These are phyloP conservation scores for Thraustochytrium striatum DNA, from an alignment of 352 stramenopile genomes.

Conservation along the genomic window DNA sequence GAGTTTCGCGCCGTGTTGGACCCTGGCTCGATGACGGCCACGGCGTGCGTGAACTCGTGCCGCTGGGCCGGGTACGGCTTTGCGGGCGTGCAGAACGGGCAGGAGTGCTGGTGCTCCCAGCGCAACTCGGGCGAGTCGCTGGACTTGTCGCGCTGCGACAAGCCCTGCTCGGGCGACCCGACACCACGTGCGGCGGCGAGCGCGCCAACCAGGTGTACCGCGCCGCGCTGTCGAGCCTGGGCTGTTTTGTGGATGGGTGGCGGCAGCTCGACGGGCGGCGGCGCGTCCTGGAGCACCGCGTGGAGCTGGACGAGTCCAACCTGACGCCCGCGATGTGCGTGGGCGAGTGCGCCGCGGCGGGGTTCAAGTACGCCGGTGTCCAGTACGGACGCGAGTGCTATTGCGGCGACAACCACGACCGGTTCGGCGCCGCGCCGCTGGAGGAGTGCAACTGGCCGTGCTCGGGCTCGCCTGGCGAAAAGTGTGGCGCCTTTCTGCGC, in stretches of 20 bases:
- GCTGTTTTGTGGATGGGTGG: neutral
- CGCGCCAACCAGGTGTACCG: neutral
- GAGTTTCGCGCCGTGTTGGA: neutral
- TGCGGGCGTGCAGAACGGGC: neutral
- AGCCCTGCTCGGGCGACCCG: neutral
- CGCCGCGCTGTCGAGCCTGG: neutral
- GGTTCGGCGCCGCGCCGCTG: neutral
- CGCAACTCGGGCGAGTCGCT: neutral
- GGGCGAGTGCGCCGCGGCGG: neutral
- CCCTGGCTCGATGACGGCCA: neutral
- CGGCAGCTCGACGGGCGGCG: neutral
- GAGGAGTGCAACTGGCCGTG: neutral
- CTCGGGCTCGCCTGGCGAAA: neutral
- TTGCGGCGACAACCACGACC: neutral
- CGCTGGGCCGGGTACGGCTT: neutral
- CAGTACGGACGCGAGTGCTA: neutral
- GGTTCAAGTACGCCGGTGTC: neutral
- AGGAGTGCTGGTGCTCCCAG: neutral
- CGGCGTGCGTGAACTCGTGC: neutral
- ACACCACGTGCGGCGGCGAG: neutral
- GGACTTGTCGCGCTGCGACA: neutral
- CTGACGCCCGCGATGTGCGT: neutral
- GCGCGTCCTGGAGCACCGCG: neutral
- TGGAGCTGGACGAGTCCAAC: neutral
- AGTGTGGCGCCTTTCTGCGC: neutral